Evolutionary conservation across 768 basidiomycete species (phyloP).

Genomic region (Phaeotremella skinneri): DNA sequence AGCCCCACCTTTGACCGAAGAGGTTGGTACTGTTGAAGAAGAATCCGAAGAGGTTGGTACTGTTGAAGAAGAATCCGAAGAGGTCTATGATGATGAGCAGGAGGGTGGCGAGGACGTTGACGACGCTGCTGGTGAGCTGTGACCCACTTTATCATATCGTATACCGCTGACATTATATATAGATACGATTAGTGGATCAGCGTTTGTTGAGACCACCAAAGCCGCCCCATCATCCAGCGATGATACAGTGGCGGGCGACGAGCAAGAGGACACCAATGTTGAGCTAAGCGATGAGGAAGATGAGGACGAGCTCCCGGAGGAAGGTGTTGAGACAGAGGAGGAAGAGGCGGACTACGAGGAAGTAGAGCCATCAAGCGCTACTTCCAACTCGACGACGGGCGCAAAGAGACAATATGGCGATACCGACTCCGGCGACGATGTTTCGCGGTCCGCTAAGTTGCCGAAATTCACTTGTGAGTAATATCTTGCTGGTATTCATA

Average conservation of each 20-base stretch:
- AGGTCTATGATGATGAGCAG: conserved; percentile 10
- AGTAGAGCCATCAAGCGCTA: too few relatives aligned
- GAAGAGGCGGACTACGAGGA: conserved; percentile 16
- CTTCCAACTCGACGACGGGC: too few relatives aligned
- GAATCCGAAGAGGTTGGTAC: conserved; percentile 6
- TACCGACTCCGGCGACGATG: too few relatives aligned
- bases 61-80: conserved; percentile 8
- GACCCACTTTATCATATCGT: not conserved
- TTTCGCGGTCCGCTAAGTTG: too few relatives aligned
- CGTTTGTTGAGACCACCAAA: not conserved
- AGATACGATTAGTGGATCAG: not conserved
- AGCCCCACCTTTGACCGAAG: not conserved
- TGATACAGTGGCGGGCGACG: conserved; percentile 7
- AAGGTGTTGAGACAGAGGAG: not conserved
- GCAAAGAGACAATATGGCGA: too few relatives aligned
- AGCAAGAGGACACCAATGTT: not conserved
- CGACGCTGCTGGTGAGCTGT: conserved; percentile 1
- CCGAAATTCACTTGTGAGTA: too few relatives aligned
- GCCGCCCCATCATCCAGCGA: not conserved
- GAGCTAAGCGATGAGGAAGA: conserved; percentile 9
- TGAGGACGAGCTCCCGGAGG: conserved; percentile 6
- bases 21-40: not conserved
- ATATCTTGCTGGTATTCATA: too few relatives aligned
- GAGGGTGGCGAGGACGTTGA: conserved; percentile 19
- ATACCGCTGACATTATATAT: not conserved